A percentile compares a stretch with the other conserved stretches of the same genome.
Evolutionary conservation across 2,329 filamentous ascomycete species (phyloP).

Genomic region (Neonectria punicea): DNA sequence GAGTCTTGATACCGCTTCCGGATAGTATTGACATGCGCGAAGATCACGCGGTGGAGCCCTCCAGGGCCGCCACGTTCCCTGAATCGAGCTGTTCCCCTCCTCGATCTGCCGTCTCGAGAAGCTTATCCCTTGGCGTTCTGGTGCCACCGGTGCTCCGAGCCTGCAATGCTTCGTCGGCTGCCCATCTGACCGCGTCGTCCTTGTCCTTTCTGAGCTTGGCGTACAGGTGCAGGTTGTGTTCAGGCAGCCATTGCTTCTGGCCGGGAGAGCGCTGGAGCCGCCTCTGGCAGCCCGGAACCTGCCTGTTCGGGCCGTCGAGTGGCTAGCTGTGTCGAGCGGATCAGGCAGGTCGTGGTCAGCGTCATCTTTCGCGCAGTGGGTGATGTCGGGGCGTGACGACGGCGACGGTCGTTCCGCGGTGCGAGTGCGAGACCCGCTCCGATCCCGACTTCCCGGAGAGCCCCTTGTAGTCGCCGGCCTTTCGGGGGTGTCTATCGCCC

Average conservation of each 20-base stretch:
- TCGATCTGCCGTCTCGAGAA: not conserved
- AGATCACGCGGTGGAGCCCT: constrained; percentile 19
- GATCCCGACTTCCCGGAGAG: constrained; percentile 8
- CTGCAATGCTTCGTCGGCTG: constrained; percentile 9
- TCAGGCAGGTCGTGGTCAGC: constrained; percentile 2
- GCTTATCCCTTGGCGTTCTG: not conserved
- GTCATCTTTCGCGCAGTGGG: not conserved
- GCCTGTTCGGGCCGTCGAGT: constrained; percentile 1
- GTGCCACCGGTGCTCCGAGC: not conserved
- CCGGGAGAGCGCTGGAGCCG: not conserved
- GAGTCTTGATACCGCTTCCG: constrained; percentile 38
- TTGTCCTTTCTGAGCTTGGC: constrained; percentile 19
- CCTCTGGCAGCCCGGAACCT: not conserved
- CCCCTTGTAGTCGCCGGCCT: constrained; percentile 9
- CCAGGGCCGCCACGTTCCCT: constrained; percentile 17
- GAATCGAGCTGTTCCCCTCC: constrained; percentile 6
- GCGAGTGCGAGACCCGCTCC: constrained; percentile 3
- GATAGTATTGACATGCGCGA: constrained; percentile 7
- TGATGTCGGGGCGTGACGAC: not conserved
- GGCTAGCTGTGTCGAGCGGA: not conserved
- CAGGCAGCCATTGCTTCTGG: constrained; percentile 9
- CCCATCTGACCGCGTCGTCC: constrained; percentile 36
- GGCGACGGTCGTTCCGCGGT: not conserved
- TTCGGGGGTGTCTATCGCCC: constrained; percentile 8
- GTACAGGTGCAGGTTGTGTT: constrained; percentile 5